These are phyloP conservation scores for Evernia prunastri DNA, from an alignment of 495 filamentous ascomycete species.

Conservation along the genomic window DNA sequence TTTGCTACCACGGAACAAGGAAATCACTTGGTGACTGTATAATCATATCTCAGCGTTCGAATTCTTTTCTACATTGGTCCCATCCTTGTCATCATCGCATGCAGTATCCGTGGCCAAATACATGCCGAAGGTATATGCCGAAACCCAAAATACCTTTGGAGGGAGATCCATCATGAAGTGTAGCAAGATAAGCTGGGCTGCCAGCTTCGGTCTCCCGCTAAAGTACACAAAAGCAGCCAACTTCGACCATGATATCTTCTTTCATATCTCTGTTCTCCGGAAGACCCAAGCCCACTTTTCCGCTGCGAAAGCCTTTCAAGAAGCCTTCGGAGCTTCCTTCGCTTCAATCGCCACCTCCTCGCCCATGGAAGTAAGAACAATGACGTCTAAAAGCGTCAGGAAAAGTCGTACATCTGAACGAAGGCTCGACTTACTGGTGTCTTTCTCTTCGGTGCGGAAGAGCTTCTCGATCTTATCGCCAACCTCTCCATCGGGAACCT, in stretches of 20 bases:
- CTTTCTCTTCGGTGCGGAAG: conserved; percentile 67
- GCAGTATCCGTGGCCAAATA: conserved; percentile 23
- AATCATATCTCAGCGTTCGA: background rate
- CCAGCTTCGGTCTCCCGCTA: conserved; percentile 19
- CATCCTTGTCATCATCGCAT: conserved; percentile 21
- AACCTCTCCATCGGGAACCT: conserved; percentile 81
- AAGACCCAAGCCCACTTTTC: background rate
- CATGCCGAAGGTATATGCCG: conserved; percentile 21
- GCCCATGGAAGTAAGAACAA: conserved; percentile 89
- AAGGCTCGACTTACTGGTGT: conserved; percentile 62
- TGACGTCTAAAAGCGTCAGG: conserved; percentile 57
- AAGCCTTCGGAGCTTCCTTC: conserved; percentile 68
- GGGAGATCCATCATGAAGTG: conserved; percentile 16
- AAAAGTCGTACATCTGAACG: background rate
- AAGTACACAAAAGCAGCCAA: conserved; percentile 11
- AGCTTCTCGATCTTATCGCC: conserved; percentile 73
- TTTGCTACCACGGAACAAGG: background rate
- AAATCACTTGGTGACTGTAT: background rate
- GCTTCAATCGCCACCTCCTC: conserved; percentile 88
- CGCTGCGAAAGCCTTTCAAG: background rate
- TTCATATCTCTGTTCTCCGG: background rate
- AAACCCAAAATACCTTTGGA: conserved; percentile 21
- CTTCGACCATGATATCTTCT: background rate
- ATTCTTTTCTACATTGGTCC: conserved; percentile 26
- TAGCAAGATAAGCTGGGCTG: conserved; percentile 25